phyloP scores from a whole-genome alignment of 257 asterid species.

The Paulownia fortunei region DNA sequence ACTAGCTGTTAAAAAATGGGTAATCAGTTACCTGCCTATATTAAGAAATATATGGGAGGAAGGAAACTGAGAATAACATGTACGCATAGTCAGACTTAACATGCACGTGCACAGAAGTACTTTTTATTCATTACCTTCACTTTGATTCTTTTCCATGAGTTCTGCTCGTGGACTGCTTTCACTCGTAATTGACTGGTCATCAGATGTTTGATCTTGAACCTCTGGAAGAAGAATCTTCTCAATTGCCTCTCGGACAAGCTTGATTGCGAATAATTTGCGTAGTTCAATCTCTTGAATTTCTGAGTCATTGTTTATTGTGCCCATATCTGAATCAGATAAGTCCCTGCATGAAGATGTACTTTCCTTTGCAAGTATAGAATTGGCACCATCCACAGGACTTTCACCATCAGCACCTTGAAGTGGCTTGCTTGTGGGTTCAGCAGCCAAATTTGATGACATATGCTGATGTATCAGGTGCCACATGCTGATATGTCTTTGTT shows the following conservation, averaged over 20 bases:
- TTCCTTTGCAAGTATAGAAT: slow-evolving; percentile 26
- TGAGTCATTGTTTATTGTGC: slow-evolving; percentile 37
- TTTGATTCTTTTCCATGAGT: slow-evolving; percentile 42
- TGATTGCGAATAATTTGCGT: slow-evolving; percentile 74
- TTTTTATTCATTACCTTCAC: slow-evolving; percentile 43
- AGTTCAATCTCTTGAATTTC: slow-evolving; percentile 64
- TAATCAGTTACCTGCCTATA: neutral
- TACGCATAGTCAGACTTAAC: too few relatives aligned
- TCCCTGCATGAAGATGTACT: slow-evolving; percentile 26
- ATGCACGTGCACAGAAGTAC: too few relatives aligned
- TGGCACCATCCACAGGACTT: slow-evolving; percentile 36
- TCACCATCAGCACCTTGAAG: slow-evolving; percentile 25
- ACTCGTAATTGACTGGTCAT: slow-evolving; percentile 65
- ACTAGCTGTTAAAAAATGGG: slow-evolving; percentile 35
- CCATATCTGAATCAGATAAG: slow-evolving; percentile 40
- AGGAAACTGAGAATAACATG: neutral
- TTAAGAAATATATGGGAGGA: neutral
- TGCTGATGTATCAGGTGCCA: slow-evolving; percentile 63
- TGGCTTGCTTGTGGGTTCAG: slow-evolving; percentile 26
- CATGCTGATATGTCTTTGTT: slow-evolving; percentile 58
- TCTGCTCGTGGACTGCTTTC: slow-evolving; percentile 57
- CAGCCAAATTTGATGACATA: slow-evolving; percentile 43
- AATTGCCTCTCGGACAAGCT: slow-evolving; percentile 91
- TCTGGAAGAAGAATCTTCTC: slow-evolving; percentile 98
- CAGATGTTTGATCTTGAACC: slow-evolving; percentile 82